Conservation (phyloP, 2,329 filamentous ascomycete genomes). For the Hypoxylon sp. region DNA sequence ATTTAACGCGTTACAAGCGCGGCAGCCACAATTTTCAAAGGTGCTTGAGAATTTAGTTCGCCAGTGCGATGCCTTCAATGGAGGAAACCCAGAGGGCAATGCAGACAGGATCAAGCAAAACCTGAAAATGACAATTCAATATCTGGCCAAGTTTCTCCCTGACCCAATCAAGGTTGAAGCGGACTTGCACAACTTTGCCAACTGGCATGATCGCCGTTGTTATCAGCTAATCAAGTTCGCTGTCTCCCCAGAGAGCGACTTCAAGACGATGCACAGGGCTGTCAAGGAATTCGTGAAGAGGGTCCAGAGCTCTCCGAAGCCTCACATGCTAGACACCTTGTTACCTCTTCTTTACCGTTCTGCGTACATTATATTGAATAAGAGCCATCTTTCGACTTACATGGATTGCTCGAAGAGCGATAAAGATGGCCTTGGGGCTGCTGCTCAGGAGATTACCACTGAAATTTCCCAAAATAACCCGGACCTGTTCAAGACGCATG, state of each 20-base stretch:
- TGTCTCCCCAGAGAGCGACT: conserved; percentile 88
- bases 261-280: conserved; percentile 89
- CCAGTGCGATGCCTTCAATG: conserved; percentile 91
- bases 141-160: conserved; percentile 80
- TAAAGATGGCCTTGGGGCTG: conserved; percentile 80
- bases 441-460: conserved; percentile 90
- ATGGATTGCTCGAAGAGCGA: conserved; percentile 90
- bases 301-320: conserved; percentile 75
- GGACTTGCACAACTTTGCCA: conserved; percentile 92
- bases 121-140: conserved; percentile 80
- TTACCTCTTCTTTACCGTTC: conserved; percentile 86
- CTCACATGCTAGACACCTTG: conserved; percentile 82
- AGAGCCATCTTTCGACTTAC: conserved; percentile 91
- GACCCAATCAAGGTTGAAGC: conserved; percentile 79
- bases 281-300: conserved; percentile 91
- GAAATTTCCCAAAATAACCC: conserved; percentile 93
- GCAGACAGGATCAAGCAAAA: conserved; percentile 78
- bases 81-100: conserved; percentile 82
- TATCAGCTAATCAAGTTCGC: conserved; percentile 92
- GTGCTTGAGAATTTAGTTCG: conserved; percentile 83
- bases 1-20: conserved; percentile 87
- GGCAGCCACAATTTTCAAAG: conserved; percentile 81
- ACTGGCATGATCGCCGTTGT: conserved; percentile 87
- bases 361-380: conserved; percentile 90
- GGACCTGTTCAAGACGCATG: conserved; percentile 91